phyloP scores from a whole-genome alignment of 805 yeast genomes.

The Monosporozyma solicola region DNA sequence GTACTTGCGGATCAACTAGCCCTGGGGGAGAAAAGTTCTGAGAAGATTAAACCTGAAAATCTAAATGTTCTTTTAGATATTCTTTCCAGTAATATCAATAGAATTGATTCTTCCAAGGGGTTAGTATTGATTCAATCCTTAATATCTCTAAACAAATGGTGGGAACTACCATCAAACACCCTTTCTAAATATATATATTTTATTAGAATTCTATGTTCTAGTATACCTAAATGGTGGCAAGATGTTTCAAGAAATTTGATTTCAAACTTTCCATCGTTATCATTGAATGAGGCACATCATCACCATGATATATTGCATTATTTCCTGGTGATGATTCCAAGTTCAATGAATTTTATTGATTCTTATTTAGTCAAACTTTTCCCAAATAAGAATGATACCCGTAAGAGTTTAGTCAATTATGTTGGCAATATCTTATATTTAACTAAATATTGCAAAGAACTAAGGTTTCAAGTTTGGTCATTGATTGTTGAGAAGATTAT shows the following conservation, averaged over 20 bases:
- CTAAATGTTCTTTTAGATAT: constrained; percentile 47
- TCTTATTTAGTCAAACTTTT: constrained; percentile 48
- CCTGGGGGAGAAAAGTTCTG: constrained; percentile 43
- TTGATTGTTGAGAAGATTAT: constrained; percentile 70
- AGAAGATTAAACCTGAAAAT: constrained; percentile 45
- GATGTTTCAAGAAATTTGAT: constrained; percentile 70
- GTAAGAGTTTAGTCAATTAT: constrained; percentile 49
- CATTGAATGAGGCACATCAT: constrained; percentile 28
- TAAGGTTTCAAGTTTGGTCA: constrained; percentile 70
- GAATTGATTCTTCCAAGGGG: constrained; percentile 48
- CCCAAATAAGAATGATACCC: constrained; percentile 70
- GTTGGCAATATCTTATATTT: constrained; percentile 53
- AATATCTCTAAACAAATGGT: constrained; percentile 55
- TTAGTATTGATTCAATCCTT: constrained; percentile 50
- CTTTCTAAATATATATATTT: constrained; percentile 58
- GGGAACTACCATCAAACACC: constrained; percentile 37
- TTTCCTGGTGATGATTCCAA: constrained; percentile 69
- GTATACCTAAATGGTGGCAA: constrained; percentile 82
- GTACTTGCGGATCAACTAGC: constrained; percentile 51
- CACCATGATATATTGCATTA: constrained; percentile 61
- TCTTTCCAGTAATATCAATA: constrained; percentile 55
- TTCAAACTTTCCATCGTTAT: constrained; percentile 40
- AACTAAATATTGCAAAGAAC: constrained; percentile 64
- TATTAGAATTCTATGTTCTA: constrained; percentile 67
- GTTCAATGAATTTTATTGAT: constrained; percentile 61